Conservation (phyloP, 345 rosid species). For the Euphorbia lathyris region DNA sequence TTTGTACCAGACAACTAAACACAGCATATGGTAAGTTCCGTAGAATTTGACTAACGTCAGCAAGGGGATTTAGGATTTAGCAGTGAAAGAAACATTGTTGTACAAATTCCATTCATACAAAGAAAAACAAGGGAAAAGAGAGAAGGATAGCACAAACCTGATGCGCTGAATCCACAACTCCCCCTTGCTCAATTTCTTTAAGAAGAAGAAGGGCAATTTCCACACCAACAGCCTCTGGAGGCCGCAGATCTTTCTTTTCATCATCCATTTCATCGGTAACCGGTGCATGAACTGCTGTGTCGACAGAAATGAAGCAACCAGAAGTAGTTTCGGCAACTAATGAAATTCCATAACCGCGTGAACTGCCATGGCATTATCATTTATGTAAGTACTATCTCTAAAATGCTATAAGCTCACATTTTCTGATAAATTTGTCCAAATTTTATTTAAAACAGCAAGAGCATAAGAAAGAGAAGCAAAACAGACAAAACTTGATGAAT, state of each 20-base stretch:
- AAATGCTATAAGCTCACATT: neutral
- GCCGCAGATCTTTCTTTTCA: conserved; percentile 52
- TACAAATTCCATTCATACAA: neutral
- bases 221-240: conserved; percentile 77
- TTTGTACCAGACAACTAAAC: neutral
- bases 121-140: neutral
- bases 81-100: neutral
- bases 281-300: conserved; percentile 52
- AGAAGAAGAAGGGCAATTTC: conserved; percentile 81
- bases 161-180: conserved; percentile 92
- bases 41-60: neutral
- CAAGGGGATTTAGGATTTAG: neutral
- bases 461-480: neutral
- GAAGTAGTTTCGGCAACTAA: conserved; percentile 87
- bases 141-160: conserved; percentile 48
- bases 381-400: conserved; percentile 8
- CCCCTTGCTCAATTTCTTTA: conserved; percentile 84
- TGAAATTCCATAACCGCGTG: conserved; percentile 91
- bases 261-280: conserved; percentile 53
- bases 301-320: conserved; percentile 78
- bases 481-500: neutral
- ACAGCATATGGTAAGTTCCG: neutral
- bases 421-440: neutral
- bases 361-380: conserved; percentile 46
- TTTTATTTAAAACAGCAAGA: neutral